A percentile compares a stretch with the other conserved stretches of the same genome.
phyloP scores from a whole-genome alignment of 768 basidiomycete species.

The Chalciporus chontae region DNA sequence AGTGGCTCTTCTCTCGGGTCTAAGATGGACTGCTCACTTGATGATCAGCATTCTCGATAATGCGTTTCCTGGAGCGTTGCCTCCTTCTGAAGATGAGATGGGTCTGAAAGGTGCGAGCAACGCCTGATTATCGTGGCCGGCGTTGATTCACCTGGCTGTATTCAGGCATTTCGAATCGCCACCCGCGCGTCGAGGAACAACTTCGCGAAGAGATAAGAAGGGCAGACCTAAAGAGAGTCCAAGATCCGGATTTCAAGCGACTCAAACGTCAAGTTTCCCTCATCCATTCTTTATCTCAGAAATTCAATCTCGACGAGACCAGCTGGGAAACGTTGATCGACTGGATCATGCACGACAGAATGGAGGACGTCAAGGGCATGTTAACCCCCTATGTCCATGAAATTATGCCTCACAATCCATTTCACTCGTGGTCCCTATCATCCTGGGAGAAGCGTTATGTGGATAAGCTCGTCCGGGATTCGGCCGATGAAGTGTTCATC shows the following conservation, averaged over 20 bases:
- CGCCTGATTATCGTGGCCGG: not conserved
- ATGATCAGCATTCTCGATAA: not conserved
- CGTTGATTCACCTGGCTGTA: not conserved
- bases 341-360: constrained; percentile 2
- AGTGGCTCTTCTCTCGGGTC: not conserved
- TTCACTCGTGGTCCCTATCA: not conserved
- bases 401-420: not conserved
- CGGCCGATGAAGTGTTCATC: not conserved
- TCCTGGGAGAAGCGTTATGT: not conserved
- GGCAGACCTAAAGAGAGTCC: not conserved
- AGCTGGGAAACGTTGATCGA: not conserved
- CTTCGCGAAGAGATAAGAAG: not conserved
- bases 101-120: not conserved
- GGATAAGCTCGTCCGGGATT: not conserved
- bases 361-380: not conserved
- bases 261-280: constrained; percentile 3
- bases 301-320: not conserved
- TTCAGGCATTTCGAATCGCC: not conserved
- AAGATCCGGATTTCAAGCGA: constrained; percentile 1
- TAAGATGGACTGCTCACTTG: not conserved
- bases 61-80: not conserved
- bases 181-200: constrained; percentile 4
- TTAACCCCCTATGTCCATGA: not conserved
- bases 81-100: not conserved
- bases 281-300: not conserved